These are phyloP conservation scores for Wickerhamiella infanticola DNA, from an alignment of 1,139 yeast species.

Conservation along the genomic window DNA sequence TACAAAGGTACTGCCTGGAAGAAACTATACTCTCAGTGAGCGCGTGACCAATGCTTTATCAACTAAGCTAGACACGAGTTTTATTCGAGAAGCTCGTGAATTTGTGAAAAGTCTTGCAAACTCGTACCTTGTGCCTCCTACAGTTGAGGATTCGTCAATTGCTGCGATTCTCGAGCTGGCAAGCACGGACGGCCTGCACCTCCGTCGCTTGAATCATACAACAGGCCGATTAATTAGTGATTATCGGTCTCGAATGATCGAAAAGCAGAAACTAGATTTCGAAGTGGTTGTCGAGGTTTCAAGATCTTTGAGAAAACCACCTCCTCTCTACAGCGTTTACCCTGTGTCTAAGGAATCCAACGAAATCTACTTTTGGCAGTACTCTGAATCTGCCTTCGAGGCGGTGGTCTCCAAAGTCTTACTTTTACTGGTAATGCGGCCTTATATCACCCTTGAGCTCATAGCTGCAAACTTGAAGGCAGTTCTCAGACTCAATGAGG, in stretches of 20 bases:
- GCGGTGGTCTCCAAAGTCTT: conserved; percentile 1
- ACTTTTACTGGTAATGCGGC: conserved; percentile 1
- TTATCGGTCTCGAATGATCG: conserved; percentile 6
- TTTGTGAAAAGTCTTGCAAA: not conserved
- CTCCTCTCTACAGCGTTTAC: not conserved
- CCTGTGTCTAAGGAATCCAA: not conserved
- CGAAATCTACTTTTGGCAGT: not conserved
- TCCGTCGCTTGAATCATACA: conserved; percentile 1
- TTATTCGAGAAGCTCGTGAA: not conserved
- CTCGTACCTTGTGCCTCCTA: not conserved
- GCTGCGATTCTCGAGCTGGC: conserved; percentile 4
- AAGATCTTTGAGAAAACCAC: not conserved
- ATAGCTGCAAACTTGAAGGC: not conserved
- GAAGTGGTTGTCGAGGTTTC: conserved; percentile 1
- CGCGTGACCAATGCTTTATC: not conserved
- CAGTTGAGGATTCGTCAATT: conserved; percentile 5
- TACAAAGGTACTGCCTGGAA: conserved; percentile 27
- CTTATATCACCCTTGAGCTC: not conserved
- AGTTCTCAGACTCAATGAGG: conserved; percentile 1
- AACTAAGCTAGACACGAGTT: not conserved
- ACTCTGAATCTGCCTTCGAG: not conserved
- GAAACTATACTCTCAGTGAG: conserved; percentile 48
- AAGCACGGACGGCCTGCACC: not conserved
- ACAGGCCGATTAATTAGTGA: conserved; percentile 5
- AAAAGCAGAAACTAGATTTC: conserved; percentile 6